Evolutionary conservation across 345 rosid species (phyloP).

Genomic region (Eucalyptus microcorys): DNA sequence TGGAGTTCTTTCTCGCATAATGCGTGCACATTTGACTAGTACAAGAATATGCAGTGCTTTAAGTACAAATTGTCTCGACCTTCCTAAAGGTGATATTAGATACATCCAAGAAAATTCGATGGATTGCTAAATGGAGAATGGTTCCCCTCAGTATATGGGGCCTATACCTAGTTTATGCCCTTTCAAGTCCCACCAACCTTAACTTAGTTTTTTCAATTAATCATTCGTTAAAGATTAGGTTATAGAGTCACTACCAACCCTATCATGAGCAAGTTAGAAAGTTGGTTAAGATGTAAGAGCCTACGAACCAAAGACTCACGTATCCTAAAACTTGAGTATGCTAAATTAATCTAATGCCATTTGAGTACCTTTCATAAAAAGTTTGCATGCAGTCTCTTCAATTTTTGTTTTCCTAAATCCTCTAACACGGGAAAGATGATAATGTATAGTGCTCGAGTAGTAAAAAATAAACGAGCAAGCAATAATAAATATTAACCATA

Average conservation of each 20-base stretch:
- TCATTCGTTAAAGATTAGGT: too few species aligned
- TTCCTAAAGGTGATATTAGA: too few species aligned
- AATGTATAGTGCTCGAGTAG: not conserved
- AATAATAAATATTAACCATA: not conserved
- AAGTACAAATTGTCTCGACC: rapidly evolving
- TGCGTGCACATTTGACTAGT: not conserved
- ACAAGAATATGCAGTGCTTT: too few species aligned
- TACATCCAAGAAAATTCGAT: too few species aligned
- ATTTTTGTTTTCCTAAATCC: not conserved
- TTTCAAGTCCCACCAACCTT: rapidly evolving
- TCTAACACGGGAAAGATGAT: not conserved
- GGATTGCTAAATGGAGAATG: too few species aligned
- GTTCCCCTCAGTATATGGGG: not conserved
- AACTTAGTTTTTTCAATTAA: too few species aligned
- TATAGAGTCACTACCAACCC: rapidly evolving
- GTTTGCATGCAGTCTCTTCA: rapidly evolving
- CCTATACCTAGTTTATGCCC: rapidly evolving
- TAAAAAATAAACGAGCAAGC: not conserved
- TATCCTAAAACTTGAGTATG: too few species aligned
- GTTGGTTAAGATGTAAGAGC: not conserved
- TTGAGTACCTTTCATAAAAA: too few species aligned
- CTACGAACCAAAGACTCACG: not conserved
- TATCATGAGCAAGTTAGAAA: rapidly evolving
- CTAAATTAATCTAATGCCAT: too few species aligned
- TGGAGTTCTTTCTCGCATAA: too few species aligned